Evolutionary conservation across 1,284 basidiomycete species (phyloP).

Genomic region (Pyrrhoderma lamaoense): DNA sequence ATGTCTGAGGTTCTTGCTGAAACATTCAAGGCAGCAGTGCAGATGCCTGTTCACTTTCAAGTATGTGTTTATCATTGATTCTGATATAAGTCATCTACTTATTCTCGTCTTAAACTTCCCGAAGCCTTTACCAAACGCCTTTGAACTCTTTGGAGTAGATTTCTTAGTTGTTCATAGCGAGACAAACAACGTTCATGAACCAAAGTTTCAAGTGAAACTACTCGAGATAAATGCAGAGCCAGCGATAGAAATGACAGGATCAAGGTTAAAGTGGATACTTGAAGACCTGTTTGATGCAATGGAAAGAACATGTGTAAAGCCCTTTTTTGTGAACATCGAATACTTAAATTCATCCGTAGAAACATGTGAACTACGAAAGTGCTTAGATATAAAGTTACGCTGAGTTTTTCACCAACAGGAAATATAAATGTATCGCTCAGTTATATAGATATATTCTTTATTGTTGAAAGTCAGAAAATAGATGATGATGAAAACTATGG

Average conservation of each 20-base stretch:
- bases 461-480: too few relatives aligned
- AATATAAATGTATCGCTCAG: too few relatives aligned
- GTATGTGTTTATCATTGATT: slow-evolving; percentile 30
- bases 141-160: slow-evolving; percentile 93
- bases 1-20: slow-evolving; percentile 67
- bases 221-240: slow-evolving; percentile 95
- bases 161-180: slow-evolving; percentile 65
- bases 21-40: slow-evolving; percentile 79
- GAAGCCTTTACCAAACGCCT: slow-evolving; percentile 84
- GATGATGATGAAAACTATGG: too few relatives aligned
- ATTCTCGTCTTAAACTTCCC: slow-evolving; percentile 3
- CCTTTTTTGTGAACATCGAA: slow-evolving; percentile 40
- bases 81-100: too few relatives aligned
- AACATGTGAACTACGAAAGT: slow-evolving; percentile 1
- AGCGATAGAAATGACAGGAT: slow-evolving; percentile 90
- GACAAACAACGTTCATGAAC: neutral
- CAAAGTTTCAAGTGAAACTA: slow-evolving; percentile 59
- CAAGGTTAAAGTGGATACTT: slow-evolving; percentile 73
- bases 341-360: neutral
- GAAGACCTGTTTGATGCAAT: slow-evolving; percentile 76
- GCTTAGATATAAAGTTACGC: slow-evolving; percentile 5
- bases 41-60: slow-evolving; percentile 85
- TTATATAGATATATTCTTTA: too few relatives aligned
- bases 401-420: neutral
- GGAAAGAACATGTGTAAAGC: slow-evolving; percentile 59